phyloP scores from a whole-genome alignment of 1,284 basidiomycete genomes.

The Cryptococcus sp. region DNA sequence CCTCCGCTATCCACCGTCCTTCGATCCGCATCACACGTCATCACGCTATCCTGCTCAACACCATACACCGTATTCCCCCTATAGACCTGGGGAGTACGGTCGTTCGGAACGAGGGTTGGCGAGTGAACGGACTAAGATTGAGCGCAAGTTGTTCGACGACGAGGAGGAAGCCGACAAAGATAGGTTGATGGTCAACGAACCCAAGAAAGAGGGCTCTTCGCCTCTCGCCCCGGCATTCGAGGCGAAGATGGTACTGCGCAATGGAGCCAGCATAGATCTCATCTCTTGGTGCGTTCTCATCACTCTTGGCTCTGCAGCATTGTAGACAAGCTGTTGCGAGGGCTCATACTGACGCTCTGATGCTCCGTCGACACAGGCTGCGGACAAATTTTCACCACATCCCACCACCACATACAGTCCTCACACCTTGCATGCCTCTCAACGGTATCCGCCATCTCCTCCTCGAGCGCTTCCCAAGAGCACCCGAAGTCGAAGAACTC shows the following conservation, averaged over 20 bases:
- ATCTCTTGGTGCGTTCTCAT: conserved; percentile 45
- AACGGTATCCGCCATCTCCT: conserved; percentile 44
- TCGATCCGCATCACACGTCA: conserved; percentile 24
- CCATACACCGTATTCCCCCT: conserved; percentile 33
- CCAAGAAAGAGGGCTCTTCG: conserved; percentile 18
- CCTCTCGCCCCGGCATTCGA: conserved; percentile 46
- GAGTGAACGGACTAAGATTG: conserved; percentile 35
- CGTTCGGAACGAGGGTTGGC: conserved; percentile 33
- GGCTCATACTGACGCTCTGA: neutral
- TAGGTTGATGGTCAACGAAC: conserved; percentile 7
- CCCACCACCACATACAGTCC: conserved; percentile 36
- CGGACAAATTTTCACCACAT: conserved; percentile 50
- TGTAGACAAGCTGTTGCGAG: neutral
- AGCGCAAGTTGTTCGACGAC: conserved; percentile 36
- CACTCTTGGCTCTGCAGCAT: neutral
- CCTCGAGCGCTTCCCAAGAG: conserved; percentile 46
- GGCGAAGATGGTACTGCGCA: conserved; percentile 48
- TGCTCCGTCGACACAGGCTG: conserved; percentile 29
- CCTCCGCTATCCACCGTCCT: conserved; percentile 25
- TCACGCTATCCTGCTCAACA: conserved; percentile 28
- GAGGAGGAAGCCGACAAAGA: conserved; percentile 17
- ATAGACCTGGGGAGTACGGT: conserved; percentile 41
- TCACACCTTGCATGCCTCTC: conserved; percentile 44
- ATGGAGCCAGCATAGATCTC: conserved; percentile 46
- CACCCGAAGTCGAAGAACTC: conserved; percentile 41